Conservation (phyloP, 83 land plant genomes). For the Picea abies region DNA sequence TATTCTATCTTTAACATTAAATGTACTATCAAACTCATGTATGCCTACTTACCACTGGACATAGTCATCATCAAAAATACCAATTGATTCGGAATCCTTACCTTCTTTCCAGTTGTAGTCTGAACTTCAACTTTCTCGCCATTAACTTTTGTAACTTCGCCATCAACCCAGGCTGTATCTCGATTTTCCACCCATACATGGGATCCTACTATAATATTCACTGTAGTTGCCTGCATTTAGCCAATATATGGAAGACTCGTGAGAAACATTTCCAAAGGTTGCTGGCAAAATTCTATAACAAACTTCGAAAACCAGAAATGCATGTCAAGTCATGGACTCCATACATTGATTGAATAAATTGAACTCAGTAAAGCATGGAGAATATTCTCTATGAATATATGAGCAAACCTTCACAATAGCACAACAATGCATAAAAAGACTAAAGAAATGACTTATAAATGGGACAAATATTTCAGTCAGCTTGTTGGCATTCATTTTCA, state of each 20-base stretch:
- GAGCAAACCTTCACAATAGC: too few relatives aligned
- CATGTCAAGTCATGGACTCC: neutral
- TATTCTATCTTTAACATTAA: neutral
- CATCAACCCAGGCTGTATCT: constrained; percentile 83
- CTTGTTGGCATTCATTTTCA: too few relatives aligned
- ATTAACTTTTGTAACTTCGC: constrained; percentile 62
- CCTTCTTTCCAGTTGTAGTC: constrained; percentile 61
- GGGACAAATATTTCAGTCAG: too few relatives aligned
- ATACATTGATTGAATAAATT: neutral
- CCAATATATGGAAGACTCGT: neutral
- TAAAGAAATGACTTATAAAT: too few relatives aligned
- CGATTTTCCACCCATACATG: constrained; percentile 96
- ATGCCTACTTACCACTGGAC: neutral
- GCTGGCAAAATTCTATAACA: neutral
- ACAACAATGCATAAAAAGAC: too few relatives aligned
- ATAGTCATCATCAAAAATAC: neutral
- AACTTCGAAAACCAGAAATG: neutral
- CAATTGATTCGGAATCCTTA: constrained; percentile 21
- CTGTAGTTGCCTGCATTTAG: constrained; percentile 60
- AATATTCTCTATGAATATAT: neutral
- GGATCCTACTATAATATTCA: constrained; percentile 83
- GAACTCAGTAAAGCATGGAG: neutral
- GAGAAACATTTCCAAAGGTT: neutral
- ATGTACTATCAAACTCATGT: too few relatives aligned
- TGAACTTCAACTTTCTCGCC: constrained; percentile 65